Percentiles rank a stretch among this genome's conserved stretches.
Conservation (phyloP, 495 filamentous ascomycete genomes). For the Daldinia bambusicola region DNA sequence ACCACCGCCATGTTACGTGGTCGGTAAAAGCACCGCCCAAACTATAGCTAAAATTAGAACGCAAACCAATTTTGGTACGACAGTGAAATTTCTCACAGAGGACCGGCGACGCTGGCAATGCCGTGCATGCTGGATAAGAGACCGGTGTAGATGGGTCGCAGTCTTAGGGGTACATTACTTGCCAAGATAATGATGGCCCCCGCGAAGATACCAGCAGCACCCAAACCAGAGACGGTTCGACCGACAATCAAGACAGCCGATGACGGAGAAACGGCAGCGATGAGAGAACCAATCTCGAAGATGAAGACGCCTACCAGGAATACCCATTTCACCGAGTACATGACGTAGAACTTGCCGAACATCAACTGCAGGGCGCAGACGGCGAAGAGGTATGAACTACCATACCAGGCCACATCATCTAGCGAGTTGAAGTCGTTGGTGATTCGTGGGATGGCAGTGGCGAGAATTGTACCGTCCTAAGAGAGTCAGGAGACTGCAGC, state of each 20-base stretch:
- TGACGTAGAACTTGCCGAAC: slow-evolving; percentile 60
- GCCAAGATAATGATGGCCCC: slow-evolving; percentile 59
- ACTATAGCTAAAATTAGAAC: slow-evolving; percentile 37
- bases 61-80: neutral
- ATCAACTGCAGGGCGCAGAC: slow-evolving; percentile 55
- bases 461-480: slow-evolving; percentile 49
- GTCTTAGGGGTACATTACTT: slow-evolving; percentile 52
- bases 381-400: slow-evolving; percentile 60
- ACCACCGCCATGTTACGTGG: slow-evolving; percentile 68
- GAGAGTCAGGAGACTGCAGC: neutral
- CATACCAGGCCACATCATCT: slow-evolving; percentile 65
- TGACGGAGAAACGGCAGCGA: slow-evolving; percentile 23
- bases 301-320: slow-evolving; percentile 55
- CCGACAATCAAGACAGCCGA: slow-evolving; percentile 57
- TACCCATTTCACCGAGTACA: slow-evolving; percentile 57
- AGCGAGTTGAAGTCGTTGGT: slow-evolving; percentile 57
- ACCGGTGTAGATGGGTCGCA: slow-evolving; percentile 39
- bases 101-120: slow-evolving; percentile 30
- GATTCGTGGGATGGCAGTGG: slow-evolving; percentile 56
- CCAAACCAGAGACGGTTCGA: slow-evolving; percentile 62
- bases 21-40: slow-evolving; percentile 71
- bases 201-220: slow-evolving; percentile 55
- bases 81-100: slow-evolving; percentile 18
- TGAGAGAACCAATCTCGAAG: slow-evolving; percentile 58
- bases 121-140: slow-evolving; percentile 22